Evolutionary conservation across 441 rosid species (phyloP), one percentile per base, ranked within the genome.

Genomic region (Aquilaria agallochum): DNA sequence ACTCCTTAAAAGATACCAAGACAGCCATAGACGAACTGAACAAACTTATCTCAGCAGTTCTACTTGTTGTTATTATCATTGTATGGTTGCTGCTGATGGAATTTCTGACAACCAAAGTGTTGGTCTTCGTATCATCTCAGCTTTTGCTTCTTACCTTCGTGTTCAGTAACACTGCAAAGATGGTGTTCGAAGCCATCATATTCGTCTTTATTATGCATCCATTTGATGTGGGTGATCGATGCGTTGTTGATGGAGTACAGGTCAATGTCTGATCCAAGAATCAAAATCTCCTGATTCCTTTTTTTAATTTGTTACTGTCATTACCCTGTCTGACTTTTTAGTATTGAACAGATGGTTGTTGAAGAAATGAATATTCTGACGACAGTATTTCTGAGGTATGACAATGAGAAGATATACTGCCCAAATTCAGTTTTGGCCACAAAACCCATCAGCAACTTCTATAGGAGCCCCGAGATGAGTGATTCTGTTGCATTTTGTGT

Each of bases 131-230:
- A 40, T 48, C 59, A 5, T 54, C 71, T 40, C 71, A 67, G 51
- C 45, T 67, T 11, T 55, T 67, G 15, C 66, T 67, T 1, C 56
- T 50, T 20, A 61, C 55, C 10, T 67, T 60, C 65, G 60, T 60
- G 71, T 67, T 67, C 15, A 60, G 59, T 42, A 55, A 68, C 56
- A 61, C 72, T 5, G 50, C 57, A n/a, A 68, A 61, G 77, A 80
- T 75, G 0, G 64, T 74, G 7, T 87, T 87, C 11, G 90, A 87
- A 70, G 83, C 87, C 50, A 74, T 82, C 71, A 78, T 84, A 59
- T 84, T 87, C 56, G 85, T 82, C 45, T 82, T 84, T 5, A 80
- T 84, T 68, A 79, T 82, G 81, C 89, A 83, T 50, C 87, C 86
- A 7, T 82, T 66, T 14, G 83, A 82, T 42, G 81, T 84, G 5